Evolutionary conservation across 805 yeast species (phyloP), one percentile per base, ranked within the genome.

Genomic region (Komagataella phaffii): DNA sequence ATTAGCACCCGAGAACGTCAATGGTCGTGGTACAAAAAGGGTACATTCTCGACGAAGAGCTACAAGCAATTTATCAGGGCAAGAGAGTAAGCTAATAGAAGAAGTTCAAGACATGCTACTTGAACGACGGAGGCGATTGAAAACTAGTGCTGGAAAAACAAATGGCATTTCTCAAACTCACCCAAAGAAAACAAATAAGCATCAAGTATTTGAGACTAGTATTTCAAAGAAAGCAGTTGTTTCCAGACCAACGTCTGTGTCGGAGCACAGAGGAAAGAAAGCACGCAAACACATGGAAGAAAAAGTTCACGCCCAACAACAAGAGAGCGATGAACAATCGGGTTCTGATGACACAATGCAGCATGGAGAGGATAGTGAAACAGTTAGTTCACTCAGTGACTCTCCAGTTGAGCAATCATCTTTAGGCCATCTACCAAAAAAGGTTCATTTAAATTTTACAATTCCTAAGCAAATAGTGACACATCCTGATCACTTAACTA

Each of bases 401-500:
- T 17, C 21, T 12, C n/a, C 44, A 21, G 51, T 59, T 44, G 60
- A 55, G 43, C 47, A 58, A 21, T 55, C 51, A 14, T 55, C 53
- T 21, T 43, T 51, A n/a, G 8, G 49, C 53, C 62, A 57, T 17
- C 49, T 58, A 3, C 66, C 70, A 2, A 61, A 57, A 21, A 51
- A 51, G 21, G 51, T 73, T 1, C 66, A 59, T 10, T 50, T 76
- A 7, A 65, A 59, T 3, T 60, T 72, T 3, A 52, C 62, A 12
- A 63, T 67, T 23, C 79, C 79, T 7, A 65, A 68, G 21, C 81
- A 75, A 47, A 63, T 73, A 3, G 69, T 82, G 4, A 74, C 85
- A 0, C 83, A 83, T 57, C 89, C 90, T 6, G 65, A 69, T 23
- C 85, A 81, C 64, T 69, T 68, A 6, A 64, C 76, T 0, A 59